These are phyloP conservation scores for Saturnispora galanensis DNA, from an alignment of 805 yeast species.

Conservation along the genomic window DNA sequence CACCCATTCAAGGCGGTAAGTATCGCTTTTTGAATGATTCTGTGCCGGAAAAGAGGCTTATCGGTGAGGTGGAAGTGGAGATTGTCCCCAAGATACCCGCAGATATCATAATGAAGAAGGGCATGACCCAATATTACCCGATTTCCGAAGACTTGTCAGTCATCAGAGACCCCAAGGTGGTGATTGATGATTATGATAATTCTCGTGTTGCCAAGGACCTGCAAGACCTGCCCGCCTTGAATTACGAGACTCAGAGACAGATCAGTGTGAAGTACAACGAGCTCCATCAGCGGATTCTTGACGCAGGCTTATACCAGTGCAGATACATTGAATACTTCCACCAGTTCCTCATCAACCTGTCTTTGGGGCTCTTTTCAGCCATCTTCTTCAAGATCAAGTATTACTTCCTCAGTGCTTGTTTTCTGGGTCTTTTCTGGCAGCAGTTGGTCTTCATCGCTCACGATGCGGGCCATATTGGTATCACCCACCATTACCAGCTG, in stretches of 20 bases:
- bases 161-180: constrained; percentile 46
- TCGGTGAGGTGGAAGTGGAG: constrained; percentile 34
- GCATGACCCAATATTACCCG: constrained; percentile 31
- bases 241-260: constrained; percentile 51
- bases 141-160: constrained; percentile 13
- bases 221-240: constrained; percentile 51
- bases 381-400: constrained; percentile 37
- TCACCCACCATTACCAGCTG: constrained; percentile 67
- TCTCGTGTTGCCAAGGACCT: constrained; percentile 46
- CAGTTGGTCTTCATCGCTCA: constrained; percentile 82
- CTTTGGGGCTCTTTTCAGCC: constrained; percentile 42
- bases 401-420: constrained; percentile 48
- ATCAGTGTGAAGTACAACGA: constrained; percentile 49
- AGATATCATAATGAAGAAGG: constrained; percentile 31
- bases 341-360: constrained; percentile 51
- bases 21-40: constrained; percentile 26
- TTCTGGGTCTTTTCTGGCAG: constrained; percentile 77
- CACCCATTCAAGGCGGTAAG: constrained; percentile 81
- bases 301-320: constrained; percentile 60
- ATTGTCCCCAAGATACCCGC: constrained; percentile 47
- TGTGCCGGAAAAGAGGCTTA: constrained; percentile 11
- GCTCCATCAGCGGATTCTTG: constrained; percentile 45
- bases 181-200: constrained; percentile 51
- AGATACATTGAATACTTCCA: constrained; percentile 63
- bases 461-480: constrained; percentile 81